Evolutionary conservation across 495 filamentous ascomycete species (phyloP), one percentile per base, ranked within the genome.

Genomic region (Neurospora pannonica): DNA sequence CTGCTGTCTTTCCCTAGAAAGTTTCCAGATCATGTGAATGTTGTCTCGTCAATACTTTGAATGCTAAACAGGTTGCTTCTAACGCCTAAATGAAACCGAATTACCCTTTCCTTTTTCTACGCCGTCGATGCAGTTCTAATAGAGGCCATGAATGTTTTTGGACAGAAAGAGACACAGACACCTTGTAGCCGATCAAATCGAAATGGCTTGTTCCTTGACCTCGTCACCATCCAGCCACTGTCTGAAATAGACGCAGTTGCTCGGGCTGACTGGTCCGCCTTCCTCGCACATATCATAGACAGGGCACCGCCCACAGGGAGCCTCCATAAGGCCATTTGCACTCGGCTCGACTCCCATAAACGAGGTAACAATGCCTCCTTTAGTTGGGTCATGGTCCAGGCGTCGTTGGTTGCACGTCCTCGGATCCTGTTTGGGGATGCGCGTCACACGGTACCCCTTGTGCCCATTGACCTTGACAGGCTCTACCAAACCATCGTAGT

Each of bases 271-370:
- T 10, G 92, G 92, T 2, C 94, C 94, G 7, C 92, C 94, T 72
- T 96, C 93, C 70, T 91, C 91, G 82, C 96, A 99, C 24, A 97
- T 85, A 46, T 92, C 89, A 83, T 97, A 97, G n/a, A 98, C 96
- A 0, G 97, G 96, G 80, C 96, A 99, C 75, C 89, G 86, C 19
- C 94, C 95, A 85, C 96, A 99, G 9, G 96, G 96, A 4, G 90
- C 90, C 77, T 97, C 94, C 1, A 92, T 96, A 78, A 97, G 89
- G 31, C 92, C 94, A 73, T 84, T 87, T 82, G 74, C 79, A 72
- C 67, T 82, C 38, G 84, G 79, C 74, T 88, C 84, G 70, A 79
- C 81, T 43, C 82, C 83, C 38, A 77, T 74, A 5, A 69, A 40
- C 11, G 75, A 76, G 7, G 54, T 67, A 28, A 67, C 15, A 19